Percentiles rank a stretch among this genome's conserved stretches.
phyloP scores from a whole-genome alignment of 1,139 yeast species.

The Pichia sp. region DNA sequence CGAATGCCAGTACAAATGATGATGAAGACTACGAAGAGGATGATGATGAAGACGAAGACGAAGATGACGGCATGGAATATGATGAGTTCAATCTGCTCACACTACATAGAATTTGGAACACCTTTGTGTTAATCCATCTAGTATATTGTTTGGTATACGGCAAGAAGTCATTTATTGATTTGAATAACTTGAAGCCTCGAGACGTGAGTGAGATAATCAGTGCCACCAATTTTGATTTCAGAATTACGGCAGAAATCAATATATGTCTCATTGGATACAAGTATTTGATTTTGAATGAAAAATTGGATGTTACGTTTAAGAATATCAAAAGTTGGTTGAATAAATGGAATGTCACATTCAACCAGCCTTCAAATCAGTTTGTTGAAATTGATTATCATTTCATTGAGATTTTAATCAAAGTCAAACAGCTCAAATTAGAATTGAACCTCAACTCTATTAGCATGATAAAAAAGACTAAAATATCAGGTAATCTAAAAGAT shows the following conservation, averaged over 20 bases:
- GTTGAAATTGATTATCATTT: slow-evolving; percentile 69
- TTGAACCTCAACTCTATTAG: slow-evolving; percentile 17
- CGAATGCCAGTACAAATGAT: background rate
- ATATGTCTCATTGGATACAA: slow-evolving; percentile 55
- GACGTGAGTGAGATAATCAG: slow-evolving; percentile 42
- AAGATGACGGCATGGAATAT: slow-evolving; percentile 27
- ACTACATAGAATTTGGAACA: slow-evolving; percentile 44
- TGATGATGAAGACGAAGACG: slow-evolving; percentile 4
- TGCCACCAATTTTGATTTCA: slow-evolving; percentile 74
- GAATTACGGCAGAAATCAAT: slow-evolving; percentile 76
- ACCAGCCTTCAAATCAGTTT: slow-evolving; percentile 70
- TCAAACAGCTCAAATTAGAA: slow-evolving; percentile 22
- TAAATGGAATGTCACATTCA: slow-evolving; percentile 65
- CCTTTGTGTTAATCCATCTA: slow-evolving; percentile 60
- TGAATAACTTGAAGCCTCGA: slow-evolving; percentile 16
- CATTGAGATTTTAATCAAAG: slow-evolving; percentile 42
- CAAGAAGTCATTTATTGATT: slow-evolving; percentile 39
- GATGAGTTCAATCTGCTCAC: slow-evolving; percentile 21
- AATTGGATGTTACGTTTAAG: slow-evolving; percentile 6
- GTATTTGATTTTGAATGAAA: slow-evolving; percentile 35
- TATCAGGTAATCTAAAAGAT: background rate
- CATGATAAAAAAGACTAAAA: background rate
- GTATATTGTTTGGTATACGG: slow-evolving; percentile 66
- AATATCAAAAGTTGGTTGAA: slow-evolving; percentile 50
- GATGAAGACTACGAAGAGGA: background rate